Base-by-base conservation (phyloP, 176 grass and related monocot genomes). In the Oryza punctata region DNA sequence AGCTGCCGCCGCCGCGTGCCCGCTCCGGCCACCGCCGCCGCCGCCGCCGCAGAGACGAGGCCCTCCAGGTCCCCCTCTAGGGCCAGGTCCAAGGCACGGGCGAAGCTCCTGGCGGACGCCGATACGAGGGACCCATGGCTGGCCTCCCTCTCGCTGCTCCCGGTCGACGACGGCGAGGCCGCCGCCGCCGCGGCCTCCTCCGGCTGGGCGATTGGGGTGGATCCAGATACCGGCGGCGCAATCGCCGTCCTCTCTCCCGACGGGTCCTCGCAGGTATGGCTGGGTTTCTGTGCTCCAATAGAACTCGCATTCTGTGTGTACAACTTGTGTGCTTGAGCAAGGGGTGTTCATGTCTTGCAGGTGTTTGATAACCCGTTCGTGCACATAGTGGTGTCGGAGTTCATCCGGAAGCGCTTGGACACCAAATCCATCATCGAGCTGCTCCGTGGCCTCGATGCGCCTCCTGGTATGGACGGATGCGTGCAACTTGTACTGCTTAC, bases 371-470 rank as follows among this genome's bases (percentile, higher is more conserved):
- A 90, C 24, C 96, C 96, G 0, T 76, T 71, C 73, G 75, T 98
- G 85, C 82, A 87, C 82, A 87, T 95, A 75, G 83, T 92, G 80
- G 96, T 98, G 9, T 92, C 91, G 10, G 90, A 95, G 64, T 68
- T 28, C 28, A 79, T 87, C 70, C 85, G 96, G 69, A 98, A 93
- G 79, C 89, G 93, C 60, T 84, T 98, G 67, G 96, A 98, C 89
- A 87, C 93, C 37, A 98, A 92, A 43, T 95, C 96, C 61, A 92
- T 98, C 60, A 90, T 95, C 25, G 80, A 94, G 60, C 85, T 98
- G 86, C 93, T 98, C 70, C 91, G 76, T 24, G 78, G 85, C 79
- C 85, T 95, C 44, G 82, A 89, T 38, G 96, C 91, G 63, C 96
- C 96, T 78, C 77, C 88, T 77, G 96, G 96, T 98, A 98, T 66